These are phyloP conservation scores for Ceriops decandra DNA, from an alignment of 345 rosid species.

Conservation along the genomic window DNA sequence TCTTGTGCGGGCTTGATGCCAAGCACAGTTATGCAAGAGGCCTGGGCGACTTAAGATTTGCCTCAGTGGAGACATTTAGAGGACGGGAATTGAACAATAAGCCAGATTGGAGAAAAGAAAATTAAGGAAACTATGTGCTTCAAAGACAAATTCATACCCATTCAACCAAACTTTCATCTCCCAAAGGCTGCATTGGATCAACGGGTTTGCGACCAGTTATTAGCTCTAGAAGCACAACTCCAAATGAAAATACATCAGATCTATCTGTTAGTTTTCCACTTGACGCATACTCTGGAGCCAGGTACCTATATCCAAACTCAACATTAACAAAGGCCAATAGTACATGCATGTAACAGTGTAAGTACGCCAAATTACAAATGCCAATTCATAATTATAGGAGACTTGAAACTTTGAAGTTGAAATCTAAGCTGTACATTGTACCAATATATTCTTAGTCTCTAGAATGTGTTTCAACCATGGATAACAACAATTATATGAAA, in stretches of 20 bases:
- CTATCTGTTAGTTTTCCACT: constrained; percentile 94
- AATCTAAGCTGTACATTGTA: not conserved
- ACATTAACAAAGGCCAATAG: not conserved
- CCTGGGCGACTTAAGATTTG: too few species aligned
- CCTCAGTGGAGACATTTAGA: too few species aligned
- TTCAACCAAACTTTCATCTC: constrained; percentile 98
- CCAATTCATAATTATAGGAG: not conserved
- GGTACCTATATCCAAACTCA: constrained; percentile 48
- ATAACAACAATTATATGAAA: too few species aligned
- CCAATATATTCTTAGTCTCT: too few species aligned
- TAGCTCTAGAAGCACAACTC: constrained; percentile 94
- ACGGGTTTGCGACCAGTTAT: constrained; percentile 92
- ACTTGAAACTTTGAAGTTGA: not conserved
- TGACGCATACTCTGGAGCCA: constrained; percentile 96
- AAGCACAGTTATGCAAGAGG: too few species aligned
- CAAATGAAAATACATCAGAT: constrained; percentile 95
- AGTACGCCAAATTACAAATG: too few species aligned
- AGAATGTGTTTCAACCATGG: too few species aligned
- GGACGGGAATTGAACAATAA: not conserved
- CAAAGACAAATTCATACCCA: constrained; percentile 53
- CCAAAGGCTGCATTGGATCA: constrained; percentile 73
- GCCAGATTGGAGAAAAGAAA: not conserved
- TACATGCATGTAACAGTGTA: too few species aligned
- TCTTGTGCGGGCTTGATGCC: too few species aligned
- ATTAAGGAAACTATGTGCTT: not conserved